Base-by-base conservation (phyloP, 2,329 filamentous ascomycete genomes). In the Fusarium cyanostomum region DNA sequence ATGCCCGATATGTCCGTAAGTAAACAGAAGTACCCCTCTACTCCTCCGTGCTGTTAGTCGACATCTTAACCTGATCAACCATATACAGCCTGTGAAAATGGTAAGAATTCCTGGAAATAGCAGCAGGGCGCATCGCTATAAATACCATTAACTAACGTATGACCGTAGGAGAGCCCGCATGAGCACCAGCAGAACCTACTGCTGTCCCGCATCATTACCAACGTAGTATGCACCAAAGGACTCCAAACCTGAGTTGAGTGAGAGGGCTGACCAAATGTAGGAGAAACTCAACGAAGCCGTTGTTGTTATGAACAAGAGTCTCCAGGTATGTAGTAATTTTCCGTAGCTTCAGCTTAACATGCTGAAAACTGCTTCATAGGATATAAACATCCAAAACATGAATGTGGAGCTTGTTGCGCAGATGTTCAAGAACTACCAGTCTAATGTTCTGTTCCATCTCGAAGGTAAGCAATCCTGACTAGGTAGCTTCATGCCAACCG, bases 351-450 rank as follows among this genome's bases (percentile, higher is more conserved):
- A 15, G 27, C 24, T 2, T 8, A 11, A 10, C 13, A 8, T 37
- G n/a, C 51, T 60, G 18, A 61, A 37, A 58, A 60, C 31, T 8
- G 15, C 12, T 12, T 8, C 2, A 4, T 69, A 97, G 91, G 94
- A 98, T 68, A 97, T 98, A 83, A 98, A 98, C 73, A 89, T 97
- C 53, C 92, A 97, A 72, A 99, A 98, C 77, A 97, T 98, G 93
- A 96, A 99, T 74, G 92, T 97, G 31, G 95, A 98, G 79, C 85
- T 98, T 3, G 95, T 98, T 6, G 94, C 94, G 1, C 94, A 98
- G 75, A 99, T 99, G 95, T 99, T 98, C 83, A 97, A 98, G 81
- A 99, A 98, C 79, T 99, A 99, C 76, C 94, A 97, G 77, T 97
- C 93, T 10, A 99, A 98, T 71, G 94, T 98, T 12, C 81, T 98